Percentiles rank a stretch among this genome's conserved stretches.
These are phyloP conservation scores for Leccinum truebloodii DNA, from an alignment of 768 basidiomycete genomes.

Conservation along the genomic window DNA sequence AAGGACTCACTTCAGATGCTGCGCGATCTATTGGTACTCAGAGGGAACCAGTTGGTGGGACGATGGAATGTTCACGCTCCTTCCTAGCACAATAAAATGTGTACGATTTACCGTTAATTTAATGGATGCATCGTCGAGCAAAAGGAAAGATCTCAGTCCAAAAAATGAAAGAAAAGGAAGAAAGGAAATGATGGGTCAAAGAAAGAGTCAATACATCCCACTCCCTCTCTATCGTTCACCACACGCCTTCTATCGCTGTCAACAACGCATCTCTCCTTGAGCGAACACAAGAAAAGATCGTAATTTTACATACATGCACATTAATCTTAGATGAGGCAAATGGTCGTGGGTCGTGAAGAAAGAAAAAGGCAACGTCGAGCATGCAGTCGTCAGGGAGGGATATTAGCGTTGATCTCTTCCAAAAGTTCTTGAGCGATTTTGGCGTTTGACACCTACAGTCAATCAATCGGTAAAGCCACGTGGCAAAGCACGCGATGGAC, in stretches of 20 bases:
- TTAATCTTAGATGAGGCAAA: constrained; percentile 36
- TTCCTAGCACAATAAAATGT: constrained; percentile 14
- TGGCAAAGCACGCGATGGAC: constrained; percentile 22
- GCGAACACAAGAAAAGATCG: constrained; percentile 29
- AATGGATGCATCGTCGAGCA: constrained; percentile 20
- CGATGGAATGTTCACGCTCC: constrained; percentile 57
- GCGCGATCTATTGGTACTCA: constrained; percentile 77
- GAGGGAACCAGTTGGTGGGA: constrained; percentile 79
- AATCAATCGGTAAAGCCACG: not conserved
- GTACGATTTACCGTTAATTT: constrained; percentile 31
- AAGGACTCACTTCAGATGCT: constrained; percentile 89
- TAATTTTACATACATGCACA: constrained; percentile 35
- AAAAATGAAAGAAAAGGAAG: constrained; percentile 9
- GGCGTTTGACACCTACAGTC: constrained; percentile 57
- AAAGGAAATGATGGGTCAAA: not conserved
- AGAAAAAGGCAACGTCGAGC: not conserved
- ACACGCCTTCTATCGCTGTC: constrained; percentile 26
- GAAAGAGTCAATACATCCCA: constrained; percentile 7
- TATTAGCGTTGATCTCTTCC: constrained; percentile 50
- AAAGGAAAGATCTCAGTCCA: constrained; percentile 9
- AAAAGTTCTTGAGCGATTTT: constrained; percentile 72
- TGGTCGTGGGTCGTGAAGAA: constrained; percentile 20
- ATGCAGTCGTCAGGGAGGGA: constrained; percentile 32
- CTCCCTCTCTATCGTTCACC: constrained; percentile 16
- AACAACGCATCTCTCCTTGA: constrained; percentile 25